These are phyloP conservation scores for Mortierella sp. DNA, from an alignment of 371 early-diverging fungal genomes.

Conservation along the genomic window DNA sequence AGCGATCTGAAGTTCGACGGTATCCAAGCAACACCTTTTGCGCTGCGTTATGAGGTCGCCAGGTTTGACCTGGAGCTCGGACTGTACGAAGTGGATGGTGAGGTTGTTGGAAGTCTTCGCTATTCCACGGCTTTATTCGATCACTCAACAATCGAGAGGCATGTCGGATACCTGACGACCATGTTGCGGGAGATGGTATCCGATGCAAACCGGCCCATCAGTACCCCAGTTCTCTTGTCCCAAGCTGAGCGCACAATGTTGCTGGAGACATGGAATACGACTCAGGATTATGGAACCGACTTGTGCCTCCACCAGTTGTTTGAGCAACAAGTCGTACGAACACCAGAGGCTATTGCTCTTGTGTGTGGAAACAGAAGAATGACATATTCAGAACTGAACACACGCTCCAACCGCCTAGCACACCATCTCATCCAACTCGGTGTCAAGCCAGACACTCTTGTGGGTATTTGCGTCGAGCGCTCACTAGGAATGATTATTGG, in stretches of 20 bases:
- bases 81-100: constrained; percentile 1
- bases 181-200: constrained; percentile 2
- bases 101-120: constrained; percentile 1
- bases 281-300: neutral
- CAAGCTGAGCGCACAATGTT: constrained; percentile 3
- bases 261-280: constrained; percentile 23
- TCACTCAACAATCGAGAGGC: constrained; percentile 8
- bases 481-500: constrained; percentile 16
- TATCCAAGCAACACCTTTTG: neutral
- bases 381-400: constrained; percentile 24
- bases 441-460: constrained; percentile 15
- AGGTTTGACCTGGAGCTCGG: constrained; percentile 7
- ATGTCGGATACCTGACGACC: constrained; percentile 8
- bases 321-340: constrained; percentile 11
- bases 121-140: constrained; percentile 18
- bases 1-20: neutral
- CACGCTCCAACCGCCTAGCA: constrained; percentile 13
- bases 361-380: constrained; percentile 12
- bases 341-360: constrained; percentile 24
- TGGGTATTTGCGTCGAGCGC: constrained; percentile 17
- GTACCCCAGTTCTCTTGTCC: constrained; percentile 8
- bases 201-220: neutral
- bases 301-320: constrained; percentile 8
- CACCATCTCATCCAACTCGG: constrained; percentile 15
- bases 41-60: neutral